phyloP scores from a whole-genome alignment of 108 stramenopile genomes.

The Ochromonas danica region DNA sequence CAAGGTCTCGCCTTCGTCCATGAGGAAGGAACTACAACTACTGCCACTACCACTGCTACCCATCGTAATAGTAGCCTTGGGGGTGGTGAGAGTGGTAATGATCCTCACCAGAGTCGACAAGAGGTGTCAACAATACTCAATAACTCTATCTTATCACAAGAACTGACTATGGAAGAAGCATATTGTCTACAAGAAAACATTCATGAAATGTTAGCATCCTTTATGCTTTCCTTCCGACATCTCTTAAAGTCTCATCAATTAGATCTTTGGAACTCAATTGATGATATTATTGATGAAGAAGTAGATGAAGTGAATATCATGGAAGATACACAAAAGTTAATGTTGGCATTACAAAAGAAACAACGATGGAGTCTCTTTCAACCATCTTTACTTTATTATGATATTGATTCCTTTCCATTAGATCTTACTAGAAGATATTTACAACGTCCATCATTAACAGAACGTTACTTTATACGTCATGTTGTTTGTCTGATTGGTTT shows the following conservation, averaged over 20 bases:
- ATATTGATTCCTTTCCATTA: not conserved
- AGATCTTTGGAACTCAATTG: too few relatives aligned
- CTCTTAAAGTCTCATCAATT: too few relatives aligned
- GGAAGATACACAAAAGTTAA: not conserved
- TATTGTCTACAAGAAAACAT: too few relatives aligned
- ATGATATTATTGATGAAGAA: not conserved
- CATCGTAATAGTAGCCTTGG: not conserved
- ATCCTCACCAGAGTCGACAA: too few relatives aligned
- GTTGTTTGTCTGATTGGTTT: too few relatives aligned
- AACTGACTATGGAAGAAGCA: too few relatives aligned
- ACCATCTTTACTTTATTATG: not conserved
- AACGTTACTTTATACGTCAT: not conserved
- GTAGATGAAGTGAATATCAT: not conserved
- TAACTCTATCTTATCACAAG: too few relatives aligned
- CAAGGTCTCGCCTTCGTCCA: not conserved
- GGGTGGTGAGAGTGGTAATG: too few relatives aligned
- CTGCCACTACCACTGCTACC: not conserved
- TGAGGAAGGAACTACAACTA: not conserved
- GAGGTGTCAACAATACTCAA: too few relatives aligned
- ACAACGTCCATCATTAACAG: not conserved
- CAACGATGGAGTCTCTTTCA: not conserved
- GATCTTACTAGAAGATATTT: not conserved
- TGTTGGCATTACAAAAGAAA: not conserved
- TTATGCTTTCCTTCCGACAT: too few relatives aligned
- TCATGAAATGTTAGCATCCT: too few relatives aligned